Evolutionary conservation across 2,329 filamentous ascomycete species (phyloP), one percentile per base, ranked within the genome.

Genomic region (Talaromyces atroroseus): DNA sequence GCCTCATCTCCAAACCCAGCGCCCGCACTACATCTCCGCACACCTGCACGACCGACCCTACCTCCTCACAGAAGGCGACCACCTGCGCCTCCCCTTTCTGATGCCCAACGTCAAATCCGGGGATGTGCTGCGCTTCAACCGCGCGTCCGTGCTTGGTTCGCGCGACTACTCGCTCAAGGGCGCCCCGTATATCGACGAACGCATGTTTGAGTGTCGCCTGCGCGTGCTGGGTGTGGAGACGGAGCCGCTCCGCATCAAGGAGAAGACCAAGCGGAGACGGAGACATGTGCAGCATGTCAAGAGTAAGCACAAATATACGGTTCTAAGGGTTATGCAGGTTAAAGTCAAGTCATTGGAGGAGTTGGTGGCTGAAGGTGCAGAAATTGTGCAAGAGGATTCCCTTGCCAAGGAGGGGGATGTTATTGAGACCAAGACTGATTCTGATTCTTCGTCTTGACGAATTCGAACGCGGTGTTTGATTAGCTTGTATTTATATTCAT

Each of bases 231-330:
- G 91, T 5, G 83, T 88, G 6, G 94, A 97, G 76, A 82, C 84
- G 57, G 89, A 92, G 76, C 89, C 89, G 34, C 71, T 92, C 76
- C 79, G 89, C 57, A 77, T 85, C 64, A 89, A 89, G 77, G 79
- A 89, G 75, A 92, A 92, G 82, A 92, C 82, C 65, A 92, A 91
- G 82, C 76, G 85, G 78, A 88, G 87, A 68, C 79, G 82, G 65
- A 75, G 84, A 61, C 80, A 82, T 68, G 81, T 83, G 50, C 90
- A 85, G 78, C 84, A 82, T 58, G 87, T 94, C 10, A 87, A 81
- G 77, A 96, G 90, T 79, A 96, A 99, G 82, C 90, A 95, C 70
- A 81, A 83, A 66, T 96, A 88, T 73, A 99, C 94, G 2, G 83
- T 96, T 21, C 69, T 99, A 73, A 82, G 86, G 68, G 88, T 99